Percentiles rank a stretch among this genome's conserved stretches.
Evolutionary conservation across 2,329 filamentous ascomycete genomes (phyloP).

Genomic region (Beauveria rudraprayagi): DNA sequence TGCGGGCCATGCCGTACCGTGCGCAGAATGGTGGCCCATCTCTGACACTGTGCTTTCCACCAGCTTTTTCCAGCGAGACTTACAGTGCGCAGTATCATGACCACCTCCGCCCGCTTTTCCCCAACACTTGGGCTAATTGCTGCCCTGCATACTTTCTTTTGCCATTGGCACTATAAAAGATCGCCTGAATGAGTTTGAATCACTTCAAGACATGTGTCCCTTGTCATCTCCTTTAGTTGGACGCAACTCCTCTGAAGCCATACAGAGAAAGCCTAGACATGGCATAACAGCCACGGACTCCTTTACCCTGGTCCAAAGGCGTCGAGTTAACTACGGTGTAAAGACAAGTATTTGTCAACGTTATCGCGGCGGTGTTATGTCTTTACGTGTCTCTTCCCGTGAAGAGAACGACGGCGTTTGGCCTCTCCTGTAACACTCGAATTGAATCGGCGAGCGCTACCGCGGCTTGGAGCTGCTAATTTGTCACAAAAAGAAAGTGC

Average conservation of each 20-base stretch:
- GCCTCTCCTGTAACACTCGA: too few relatives aligned
- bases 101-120: background rate
- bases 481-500: too few relatives aligned
- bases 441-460: too few relatives aligned
- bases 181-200: background rate
- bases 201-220: constrained; percentile 2
- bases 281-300: background rate
- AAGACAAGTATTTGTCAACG: too few relatives aligned
- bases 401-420: too few relatives aligned
- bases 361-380: too few relatives aligned
- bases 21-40: too few relatives aligned
- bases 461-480: too few relatives aligned
- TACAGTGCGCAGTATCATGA: constrained; percentile 7
- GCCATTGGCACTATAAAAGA: background rate
- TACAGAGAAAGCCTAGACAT: background rate
- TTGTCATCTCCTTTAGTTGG: constrained; percentile 3
- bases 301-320: too few relatives aligned
- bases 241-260: background rate
- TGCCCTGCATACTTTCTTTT: constrained; percentile 10
- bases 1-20: background rate
- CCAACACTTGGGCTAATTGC: background rate
- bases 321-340: too few relatives aligned
- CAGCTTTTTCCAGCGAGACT: background rate
- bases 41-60: background rate
- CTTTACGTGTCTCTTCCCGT: too few relatives aligned